phyloP scores from a whole-genome alignment of 2,329 filamentous ascomycete genomes.

The Monilinia laxa region DNA sequence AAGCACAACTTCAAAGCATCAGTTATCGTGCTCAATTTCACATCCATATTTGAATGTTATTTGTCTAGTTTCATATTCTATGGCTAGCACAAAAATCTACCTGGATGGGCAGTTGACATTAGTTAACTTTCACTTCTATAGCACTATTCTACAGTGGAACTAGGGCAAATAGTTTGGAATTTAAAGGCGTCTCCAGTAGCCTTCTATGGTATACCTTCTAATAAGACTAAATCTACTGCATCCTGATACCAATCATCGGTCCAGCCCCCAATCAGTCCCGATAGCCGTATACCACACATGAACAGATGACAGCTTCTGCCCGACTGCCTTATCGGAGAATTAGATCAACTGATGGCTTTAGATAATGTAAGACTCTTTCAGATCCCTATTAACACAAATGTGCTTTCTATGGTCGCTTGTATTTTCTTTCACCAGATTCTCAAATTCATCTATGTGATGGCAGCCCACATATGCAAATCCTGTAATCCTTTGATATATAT shows the following conservation, averaged over 20 bases:
- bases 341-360: not conserved
- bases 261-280: not conserved
- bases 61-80: too few species aligned
- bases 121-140: not conserved
- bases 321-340: too few species aligned
- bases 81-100: too few species aligned
- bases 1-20: too few species aligned
- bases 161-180: not conserved
- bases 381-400: not conserved
- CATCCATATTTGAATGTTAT: too few species aligned
- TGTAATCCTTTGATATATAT: not conserved
- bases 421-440: not conserved
- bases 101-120: not conserved
- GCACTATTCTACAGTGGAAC: not conserved
- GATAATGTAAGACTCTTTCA: not conserved
- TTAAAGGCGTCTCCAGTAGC: not conserved
- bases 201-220: not conserved
- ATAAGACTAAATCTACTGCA: not conserved
- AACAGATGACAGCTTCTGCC: not conserved
- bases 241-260: not conserved
- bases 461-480: slow-evolving; percentile 17
- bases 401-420: not conserved
- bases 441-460: slow-evolving; percentile 1
- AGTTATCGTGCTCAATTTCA: too few species aligned
- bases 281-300: too few species aligned